Conservation (phyloP, 371 early-diverging fungal species). For the Apophysomyces sp. region DNA sequence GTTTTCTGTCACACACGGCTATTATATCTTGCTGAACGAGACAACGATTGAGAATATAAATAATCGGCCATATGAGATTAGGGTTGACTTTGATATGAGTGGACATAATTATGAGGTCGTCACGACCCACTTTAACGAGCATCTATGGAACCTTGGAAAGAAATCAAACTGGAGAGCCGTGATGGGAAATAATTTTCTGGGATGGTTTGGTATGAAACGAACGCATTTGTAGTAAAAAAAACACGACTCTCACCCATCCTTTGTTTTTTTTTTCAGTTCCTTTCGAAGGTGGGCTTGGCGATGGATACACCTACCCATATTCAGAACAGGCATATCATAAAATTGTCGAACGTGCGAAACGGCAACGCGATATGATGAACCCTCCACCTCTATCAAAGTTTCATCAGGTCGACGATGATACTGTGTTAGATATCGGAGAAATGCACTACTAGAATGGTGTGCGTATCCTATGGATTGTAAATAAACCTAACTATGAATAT, state of each 20-base stretch:
- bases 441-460: no score
- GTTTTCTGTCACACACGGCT: constrained; percentile 47
- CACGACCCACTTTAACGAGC: constrained; percentile 36
- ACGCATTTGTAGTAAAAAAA: background rate
- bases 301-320: constrained; percentile 52
- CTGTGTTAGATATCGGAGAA: background rate
- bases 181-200: constrained; percentile 35
- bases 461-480: no score
- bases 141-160: constrained; percentile 47
- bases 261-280: constrained; percentile 28
- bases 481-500: no score
- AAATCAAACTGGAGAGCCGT: constrained; percentile 41
- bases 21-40: constrained; percentile 51
- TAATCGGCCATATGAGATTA: constrained; percentile 40
- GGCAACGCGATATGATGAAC: constrained; percentile 24
- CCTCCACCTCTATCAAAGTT: background rate
- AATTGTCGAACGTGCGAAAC: constrained; percentile 42
- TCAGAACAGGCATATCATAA: constrained; percentile 41
- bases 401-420: background rate
- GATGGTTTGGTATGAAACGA: constrained; percentile 43
- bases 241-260: no score
- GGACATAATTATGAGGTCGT: constrained; percentile 52
- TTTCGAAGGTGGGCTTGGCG: constrained; percentile 38
- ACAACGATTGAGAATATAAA: constrained; percentile 58
- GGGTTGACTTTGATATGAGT: constrained; percentile 44